These are phyloP conservation scores for Paraphaeosphaeria minitans DNA, from an alignment of 2,329 filamentous ascomycete species.

Conservation along the genomic window DNA sequence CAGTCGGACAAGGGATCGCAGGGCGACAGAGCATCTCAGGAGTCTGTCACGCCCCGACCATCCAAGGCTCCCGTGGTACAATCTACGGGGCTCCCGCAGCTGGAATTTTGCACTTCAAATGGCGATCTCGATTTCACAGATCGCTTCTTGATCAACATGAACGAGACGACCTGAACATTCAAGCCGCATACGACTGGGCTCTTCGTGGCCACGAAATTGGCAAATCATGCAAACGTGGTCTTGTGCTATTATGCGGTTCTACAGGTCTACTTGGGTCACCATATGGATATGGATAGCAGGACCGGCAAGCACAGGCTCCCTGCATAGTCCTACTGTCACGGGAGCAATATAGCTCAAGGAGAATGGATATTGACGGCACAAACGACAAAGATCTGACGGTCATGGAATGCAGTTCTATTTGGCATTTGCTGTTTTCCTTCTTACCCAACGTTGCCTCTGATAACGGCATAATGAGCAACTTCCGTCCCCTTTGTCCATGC, in stretches of 20 bases:
- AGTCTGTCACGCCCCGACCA: conserved; percentile 13
- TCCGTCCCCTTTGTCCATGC: too few species aligned
- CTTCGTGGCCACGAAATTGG: not conserved
- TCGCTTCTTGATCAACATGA: conserved; percentile 32
- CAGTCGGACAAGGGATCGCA: conserved; percentile 32
- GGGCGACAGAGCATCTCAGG: conserved; percentile 31
- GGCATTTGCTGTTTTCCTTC: too few species aligned
- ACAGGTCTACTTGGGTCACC: not conserved
- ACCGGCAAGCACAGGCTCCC: conserved; percentile 3
- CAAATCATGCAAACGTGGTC: not conserved
- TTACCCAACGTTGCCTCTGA: too few species aligned
- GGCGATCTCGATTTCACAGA: conserved; percentile 34
- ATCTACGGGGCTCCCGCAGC: conserved; percentile 24
- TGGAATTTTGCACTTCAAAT: conserved; percentile 30
- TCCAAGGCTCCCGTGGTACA: conserved; percentile 14
- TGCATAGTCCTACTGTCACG: too few species aligned
- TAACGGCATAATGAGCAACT: too few species aligned
- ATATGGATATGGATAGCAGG: conserved; percentile 2
- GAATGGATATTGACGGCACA: too few species aligned
- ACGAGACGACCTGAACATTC: conserved; percentile 16
- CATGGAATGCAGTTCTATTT: too few species aligned
- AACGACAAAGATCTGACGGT: too few species aligned
- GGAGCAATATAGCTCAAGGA: too few species aligned
- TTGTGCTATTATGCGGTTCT: not conserved
- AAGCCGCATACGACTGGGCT: too few species aligned